Base-by-base conservation (phyloP, 306 rosid species). In the Trifolium dubium region DNA sequence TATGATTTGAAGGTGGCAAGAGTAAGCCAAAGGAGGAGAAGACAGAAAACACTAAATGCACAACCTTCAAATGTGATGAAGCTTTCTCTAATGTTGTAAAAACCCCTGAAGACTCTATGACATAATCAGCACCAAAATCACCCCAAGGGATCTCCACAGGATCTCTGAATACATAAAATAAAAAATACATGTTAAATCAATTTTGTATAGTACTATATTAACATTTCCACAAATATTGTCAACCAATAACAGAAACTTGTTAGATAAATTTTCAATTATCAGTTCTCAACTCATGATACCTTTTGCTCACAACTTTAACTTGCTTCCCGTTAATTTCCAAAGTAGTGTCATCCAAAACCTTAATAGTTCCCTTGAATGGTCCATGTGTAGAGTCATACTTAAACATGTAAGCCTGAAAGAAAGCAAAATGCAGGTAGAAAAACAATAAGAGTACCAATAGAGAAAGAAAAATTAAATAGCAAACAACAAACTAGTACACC, bases 381-480 rank as follows among this genome's bases (percentile, higher is more conserved):
- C 99, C 96, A 83, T 94, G 99, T 39, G 97, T 92, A 71, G 99
- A 92, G 73, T 94, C 99, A 40, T 88, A 94, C 83, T 94, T 94
- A 34, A 94, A 85, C 99, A 94, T 92, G 88, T 94, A 94, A 30
- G 99, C 97, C 99, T 92, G 73, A 32, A 84, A 70, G 71, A 67
- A 18, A 58, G 81, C 37, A 64, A 76, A 64, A 37, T 15, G 5
- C 4, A 56, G 28, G 9, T 2, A 58, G 30, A 17, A 5, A 10
- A 9, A 37, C 14, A 32, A 39, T 44, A 47, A 17, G 3, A 10
- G 19, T 28, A 13, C 13, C 54, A 50, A 39, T 68, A 23, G 1
- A 23, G 0, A 23, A 30, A 60, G 30, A 10, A 4, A 41, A 74
- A 74, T 11, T 2, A 10, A 35, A 64, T 41, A 75, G 5, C 62